Base-by-base conservation (phyloP, 228 moss, liverwort and hornwort species). In the Sphagnum magellanicum region DNA sequence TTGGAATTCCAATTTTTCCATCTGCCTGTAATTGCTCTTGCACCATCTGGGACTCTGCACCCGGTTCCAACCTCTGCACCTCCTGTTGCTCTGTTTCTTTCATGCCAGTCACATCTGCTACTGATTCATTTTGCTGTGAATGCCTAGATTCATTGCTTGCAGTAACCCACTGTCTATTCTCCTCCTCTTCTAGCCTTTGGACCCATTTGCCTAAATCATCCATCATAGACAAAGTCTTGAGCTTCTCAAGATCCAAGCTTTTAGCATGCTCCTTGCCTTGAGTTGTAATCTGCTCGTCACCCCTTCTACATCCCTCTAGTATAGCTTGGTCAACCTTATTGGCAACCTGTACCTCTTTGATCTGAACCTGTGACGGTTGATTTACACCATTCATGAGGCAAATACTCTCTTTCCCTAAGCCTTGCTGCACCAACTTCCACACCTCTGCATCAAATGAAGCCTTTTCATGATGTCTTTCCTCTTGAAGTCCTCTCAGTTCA, bases 131-230 rank as follows among this genome's bases (percentile, higher is more conserved):
- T 15, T 47, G 49, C 59, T 63, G n/a, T 9, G 57, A 14, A 69
- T 59, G 49, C 72, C 72, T 72, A 69, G 69, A 77, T 69, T 81
- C 81, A 81, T 69, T 59, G 72, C 69, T 77, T 74, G 49, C 53
- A 66, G 57, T 63, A 50, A 51, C 72, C 72, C 74, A 61, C 13
- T 55, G 10, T 69, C 63, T 64, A 59, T 77, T 77, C 66, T 77
- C 77, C 81, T 77, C 81, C 77, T 32, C 32, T 32, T 81, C 71
- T 69, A 63, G 71, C 66, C 72, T 77, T 16, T 51, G 71, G 66
- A 78, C 67, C 64, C 73, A 72, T 57, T 58, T 70, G 67, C 78
- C 75, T 68, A 75, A 75, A 15, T 72, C 74, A 64, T 81, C 53
- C 69, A 69, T 66, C 62, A 53, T 74, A 77, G 76, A 80, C 70